Base-by-base conservation (phyloP, 2,329 filamentous ascomycete genomes). In the Chlorencoelia australis region DNA sequence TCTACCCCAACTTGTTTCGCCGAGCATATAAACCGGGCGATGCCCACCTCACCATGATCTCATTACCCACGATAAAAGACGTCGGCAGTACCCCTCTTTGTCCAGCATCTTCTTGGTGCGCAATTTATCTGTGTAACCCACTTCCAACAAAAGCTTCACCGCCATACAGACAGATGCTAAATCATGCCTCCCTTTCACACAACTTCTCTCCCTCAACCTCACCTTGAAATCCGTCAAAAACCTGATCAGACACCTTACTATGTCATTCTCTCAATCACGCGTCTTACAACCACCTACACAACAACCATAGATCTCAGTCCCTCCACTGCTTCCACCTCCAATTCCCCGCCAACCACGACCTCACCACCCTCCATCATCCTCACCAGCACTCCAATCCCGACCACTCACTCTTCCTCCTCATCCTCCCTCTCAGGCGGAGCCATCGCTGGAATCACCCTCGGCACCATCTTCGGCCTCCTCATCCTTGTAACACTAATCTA, bases 401-500 rank as follows among this genome's bases (percentile, higher is more conserved):
- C 17, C 19, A 30, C 33, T 27, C 20, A 13, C 17, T 26, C 24
- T 26, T 24, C 20, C n/a, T 25, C 16, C 18, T 31, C n/a, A 35
- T 30, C 7, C 30, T 19, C 25, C 16, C 33, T 6, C 29, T 30
- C 27, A 15, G 39, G 20, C 10, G 35, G 35, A 5, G 30, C 28
- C 17, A 17, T 42, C n/a, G 18, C 39, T 9, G 42, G 35, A 6
- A 44, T 45, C 2, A 47, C 51, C 30, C 47, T 55, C 2, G 50
- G 50, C 24, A 38, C 46, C 26, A 39, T 56, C n/a, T 33, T 62
- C 25, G 55, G 52, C 21, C 37, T 49, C 20, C 41, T 63, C 10
- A 30, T 56, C 4, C 47, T 58, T 1, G 51, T 63, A 37, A 58
- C 59, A 15, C 50, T 57, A 7, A 19, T 59, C 15, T 61, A 62